Base-by-base conservation (phyloP, 495 filamentous ascomycete genomes). In the Penicillium waksmanii region DNA sequence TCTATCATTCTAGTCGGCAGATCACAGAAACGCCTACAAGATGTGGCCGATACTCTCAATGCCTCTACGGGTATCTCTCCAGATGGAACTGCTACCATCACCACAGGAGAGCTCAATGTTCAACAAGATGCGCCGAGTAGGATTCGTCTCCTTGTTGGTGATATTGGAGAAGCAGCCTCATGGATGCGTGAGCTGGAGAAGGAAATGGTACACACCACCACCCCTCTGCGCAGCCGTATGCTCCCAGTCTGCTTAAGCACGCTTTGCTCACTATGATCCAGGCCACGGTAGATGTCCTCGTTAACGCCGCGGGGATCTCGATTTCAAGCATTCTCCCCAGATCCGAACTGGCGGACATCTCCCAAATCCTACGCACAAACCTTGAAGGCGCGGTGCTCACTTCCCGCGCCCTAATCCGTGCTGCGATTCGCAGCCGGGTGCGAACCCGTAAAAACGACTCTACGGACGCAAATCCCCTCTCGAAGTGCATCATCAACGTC, bases 231-330 rank as follows among this genome's bases (percentile, higher is more conserved):
- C n/a, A 4, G 7, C 9, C n/a, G 17, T 9, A 42, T 0, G 11
- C 13, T 35, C 40, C 17, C 1, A 27, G 5, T 38, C 31, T 1
- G 7, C 25, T 19, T 23, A 9, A 25, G 17, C 17, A 51, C 18
- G 5, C 17, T 21, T 54, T 47, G 17, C 31, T 46, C 18, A 62
- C 12, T 19, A 36, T 50, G 31, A 35, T 11, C 42, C 50, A 82
- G 79, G 61, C 64, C 56, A 56, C 61, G 23, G 73, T 87, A 46
- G 84, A 92, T 65, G 77, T 92, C 49, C 83, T 94, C 5, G 76
- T 94, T 58, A 94, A 93, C 69, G 87, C 87, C 15, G 92, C 92
- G 1, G 92, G 92, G 15, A 74, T 91, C 13, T 78, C 86, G 1
- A 84, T 88, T 27, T 76, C 73, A 7, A 79, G 76, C 2, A 78